A percentile compares a stretch with the other conserved stretches of the same genome.
Evolutionary conservation across 148 eudicot species (phyloP).

Genomic region (Spergularia bocconei): DNA sequence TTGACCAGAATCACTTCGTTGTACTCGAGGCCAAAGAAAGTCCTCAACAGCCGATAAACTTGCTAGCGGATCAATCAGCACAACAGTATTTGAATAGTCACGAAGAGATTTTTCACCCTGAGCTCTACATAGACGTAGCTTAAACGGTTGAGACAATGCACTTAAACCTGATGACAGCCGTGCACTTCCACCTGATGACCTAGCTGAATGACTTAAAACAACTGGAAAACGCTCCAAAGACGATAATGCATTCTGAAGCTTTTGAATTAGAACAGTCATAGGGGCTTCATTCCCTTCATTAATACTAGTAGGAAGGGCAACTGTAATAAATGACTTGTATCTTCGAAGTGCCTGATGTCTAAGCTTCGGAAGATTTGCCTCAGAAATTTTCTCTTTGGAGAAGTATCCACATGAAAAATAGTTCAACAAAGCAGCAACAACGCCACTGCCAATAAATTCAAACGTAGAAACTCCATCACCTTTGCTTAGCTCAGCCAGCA

Average conservation of each 20-base stretch:
- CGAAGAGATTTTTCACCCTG: constrained; percentile 93
- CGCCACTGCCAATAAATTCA: constrained; percentile 98
- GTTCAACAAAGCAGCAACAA: constrained; percentile 67
- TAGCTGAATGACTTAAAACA: constrained; percentile 80
- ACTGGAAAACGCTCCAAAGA: constrained; percentile 96
- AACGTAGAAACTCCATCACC: constrained; percentile 96
- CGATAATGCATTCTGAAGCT: constrained; percentile 89
- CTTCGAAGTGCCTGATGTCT: constrained; percentile 84
- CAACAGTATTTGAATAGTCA: constrained; percentile 92
- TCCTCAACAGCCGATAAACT: constrained; percentile 95
- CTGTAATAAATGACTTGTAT: constrained; percentile 69
- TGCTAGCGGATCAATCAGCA: constrained; percentile 95
- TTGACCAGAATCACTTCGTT: constrained; percentile 77
- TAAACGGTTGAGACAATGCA: constrained; percentile 85
- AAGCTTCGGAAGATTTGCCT: constrained; percentile 73
- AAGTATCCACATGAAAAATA: constrained; percentile 86
- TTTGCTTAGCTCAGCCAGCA: constrained; percentile 80
- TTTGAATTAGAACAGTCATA: constrained; percentile 73
- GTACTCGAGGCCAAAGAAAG: constrained; percentile 95
- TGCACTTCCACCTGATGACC: constrained; percentile 74
- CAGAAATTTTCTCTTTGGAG: constrained; percentile 74
- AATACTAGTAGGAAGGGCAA: constrained; percentile 56
- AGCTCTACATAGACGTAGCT: constrained; percentile 91
- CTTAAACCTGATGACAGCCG: constrained; percentile 86
- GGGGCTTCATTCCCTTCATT: constrained; percentile 53